Evolutionary conservation across 805 yeast genomes (phyloP).

Genomic region (Schwanniomyces polymorphus): DNA sequence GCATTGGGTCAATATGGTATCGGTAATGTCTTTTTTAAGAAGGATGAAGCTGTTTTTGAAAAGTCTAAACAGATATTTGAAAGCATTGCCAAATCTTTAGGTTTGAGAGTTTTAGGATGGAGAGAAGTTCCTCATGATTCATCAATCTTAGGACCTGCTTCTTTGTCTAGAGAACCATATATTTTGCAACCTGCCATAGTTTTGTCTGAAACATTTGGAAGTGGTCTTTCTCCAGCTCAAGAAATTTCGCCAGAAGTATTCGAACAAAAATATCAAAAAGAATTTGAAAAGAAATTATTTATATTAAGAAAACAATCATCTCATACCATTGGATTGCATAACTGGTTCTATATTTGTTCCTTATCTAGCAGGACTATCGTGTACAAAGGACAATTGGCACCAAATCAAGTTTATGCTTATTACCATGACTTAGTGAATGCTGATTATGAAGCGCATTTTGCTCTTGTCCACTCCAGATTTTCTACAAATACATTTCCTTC

Average conservation of each 20-base stretch:
- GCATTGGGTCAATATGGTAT: conserved; percentile 86
- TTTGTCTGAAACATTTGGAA: conserved; percentile 36
- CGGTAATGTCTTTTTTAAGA: conserved; percentile 92
- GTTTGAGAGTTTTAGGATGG: conserved; percentile 89
- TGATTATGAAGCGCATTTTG: conserved; percentile 92
- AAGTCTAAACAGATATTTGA: conserved; percentile 79
- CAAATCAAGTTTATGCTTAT: conserved; percentile 92
- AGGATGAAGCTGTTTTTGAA: conserved; percentile 68
- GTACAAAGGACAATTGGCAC: conserved; percentile 96
- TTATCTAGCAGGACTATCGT: conserved; percentile 86
- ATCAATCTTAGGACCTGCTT: conserved; percentile 92
- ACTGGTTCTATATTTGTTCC: conserved; percentile 97
- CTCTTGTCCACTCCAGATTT: conserved; percentile 94
- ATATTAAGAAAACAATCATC: conserved; percentile 87
- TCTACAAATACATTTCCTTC: conserved; percentile 98
- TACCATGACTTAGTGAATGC: conserved; percentile 91
- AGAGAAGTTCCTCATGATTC: conserved; percentile 93
- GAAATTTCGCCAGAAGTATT: conserved; percentile 53
- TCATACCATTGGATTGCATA: conserved; percentile 88
- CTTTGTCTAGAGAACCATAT: conserved; percentile 87
- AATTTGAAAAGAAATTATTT: conserved; percentile 80
- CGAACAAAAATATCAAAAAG: conserved; percentile 53
- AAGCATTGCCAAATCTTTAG: conserved; percentile 71
- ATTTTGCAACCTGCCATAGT: conserved; percentile 94
- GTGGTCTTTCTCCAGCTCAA: conserved; percentile 22